Evolutionary conservation across 441 rosid genomes (phyloP).

Genomic region (Brassica balearica): DNA sequence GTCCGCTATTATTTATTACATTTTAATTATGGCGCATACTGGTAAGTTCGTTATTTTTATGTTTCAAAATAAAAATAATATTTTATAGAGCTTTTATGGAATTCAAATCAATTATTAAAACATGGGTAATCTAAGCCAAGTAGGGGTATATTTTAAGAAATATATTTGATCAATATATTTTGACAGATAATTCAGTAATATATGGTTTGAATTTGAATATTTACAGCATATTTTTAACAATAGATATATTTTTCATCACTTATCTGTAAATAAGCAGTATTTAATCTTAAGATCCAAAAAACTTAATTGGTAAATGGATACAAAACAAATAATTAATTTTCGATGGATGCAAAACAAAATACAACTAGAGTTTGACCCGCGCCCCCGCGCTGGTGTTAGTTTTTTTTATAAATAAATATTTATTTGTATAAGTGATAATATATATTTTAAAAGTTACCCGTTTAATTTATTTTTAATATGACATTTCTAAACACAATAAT

Average conservation of each 20-base stretch:
- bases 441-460: too few relatives aligned
- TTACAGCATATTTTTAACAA: not conserved
- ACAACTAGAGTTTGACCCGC: too few relatives aligned
- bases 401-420: too few relatives aligned
- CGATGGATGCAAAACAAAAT: not conserved
- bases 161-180: not conserved
- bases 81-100: not conserved
- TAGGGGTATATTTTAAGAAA: not conserved
- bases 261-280: not conserved
- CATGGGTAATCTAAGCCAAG: not conserved
- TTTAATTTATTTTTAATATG: too few relatives aligned
- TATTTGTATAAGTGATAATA: too few relatives aligned
- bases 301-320: not conserved
- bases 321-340: too few relatives aligned
- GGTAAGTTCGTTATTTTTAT: not conserved
- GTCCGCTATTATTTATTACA: too few relatives aligned
- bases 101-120: not conserved
- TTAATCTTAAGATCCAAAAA: not conserved
- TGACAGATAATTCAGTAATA: not conserved
- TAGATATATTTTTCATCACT: not conserved
- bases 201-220: not conserved
- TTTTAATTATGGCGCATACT: not conserved
- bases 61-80: too few relatives aligned
- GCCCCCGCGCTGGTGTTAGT: too few relatives aligned
- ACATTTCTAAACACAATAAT: too few relatives aligned